Evolutionary conservation across 2,329 filamentous ascomycete genomes (phyloP).

Genomic region (Ascochyta rabiei): DNA sequence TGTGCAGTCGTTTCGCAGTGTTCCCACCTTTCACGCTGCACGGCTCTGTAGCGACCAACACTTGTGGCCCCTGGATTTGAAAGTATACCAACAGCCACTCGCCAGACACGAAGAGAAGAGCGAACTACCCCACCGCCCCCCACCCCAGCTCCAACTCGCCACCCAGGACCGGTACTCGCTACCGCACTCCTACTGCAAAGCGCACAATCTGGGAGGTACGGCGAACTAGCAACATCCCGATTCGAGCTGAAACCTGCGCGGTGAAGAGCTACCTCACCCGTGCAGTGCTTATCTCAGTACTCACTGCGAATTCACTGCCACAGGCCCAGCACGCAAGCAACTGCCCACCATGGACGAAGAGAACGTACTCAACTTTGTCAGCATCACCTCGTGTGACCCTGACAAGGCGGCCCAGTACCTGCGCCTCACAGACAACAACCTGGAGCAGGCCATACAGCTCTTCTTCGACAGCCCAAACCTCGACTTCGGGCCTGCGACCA

Average conservation of each 20-base stretch:
- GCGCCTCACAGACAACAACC: conserved; percentile 80
- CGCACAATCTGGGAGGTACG: neutral
- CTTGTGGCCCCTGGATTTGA: neutral
- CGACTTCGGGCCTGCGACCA: conserved; percentile 53
- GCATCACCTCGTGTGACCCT: conserved; percentile 77
- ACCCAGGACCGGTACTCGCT: conserved; percentile 2
- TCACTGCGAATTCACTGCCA: neutral
- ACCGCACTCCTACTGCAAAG: neutral
- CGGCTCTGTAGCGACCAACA: neutral
- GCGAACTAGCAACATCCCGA: conserved; percentile 1
- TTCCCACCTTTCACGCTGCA: neutral
- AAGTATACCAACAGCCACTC: neutral
- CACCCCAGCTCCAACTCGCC: conserved; percentile 21
- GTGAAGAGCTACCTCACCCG: conserved; percentile 7
- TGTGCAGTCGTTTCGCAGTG: conserved; percentile 3
- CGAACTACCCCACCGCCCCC: conserved; percentile 24
- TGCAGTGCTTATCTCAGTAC: conserved; percentile 9
- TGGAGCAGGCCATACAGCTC: conserved; percentile 84
- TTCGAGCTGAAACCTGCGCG: neutral
- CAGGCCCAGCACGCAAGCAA: conserved; percentile 8
- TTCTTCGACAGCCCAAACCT: conserved; percentile 89
- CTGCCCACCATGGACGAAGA: conserved; percentile 54
- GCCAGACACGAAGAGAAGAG: neutral
- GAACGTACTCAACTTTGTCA: conserved; percentile 74
- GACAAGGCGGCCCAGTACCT: conserved; percentile 83